A percentile compares a stretch with the other conserved stretches of the same genome.
Evolutionary conservation across 2,329 filamentous ascomycete genomes (phyloP).

Genomic region (Apiospora sp.): DNA sequence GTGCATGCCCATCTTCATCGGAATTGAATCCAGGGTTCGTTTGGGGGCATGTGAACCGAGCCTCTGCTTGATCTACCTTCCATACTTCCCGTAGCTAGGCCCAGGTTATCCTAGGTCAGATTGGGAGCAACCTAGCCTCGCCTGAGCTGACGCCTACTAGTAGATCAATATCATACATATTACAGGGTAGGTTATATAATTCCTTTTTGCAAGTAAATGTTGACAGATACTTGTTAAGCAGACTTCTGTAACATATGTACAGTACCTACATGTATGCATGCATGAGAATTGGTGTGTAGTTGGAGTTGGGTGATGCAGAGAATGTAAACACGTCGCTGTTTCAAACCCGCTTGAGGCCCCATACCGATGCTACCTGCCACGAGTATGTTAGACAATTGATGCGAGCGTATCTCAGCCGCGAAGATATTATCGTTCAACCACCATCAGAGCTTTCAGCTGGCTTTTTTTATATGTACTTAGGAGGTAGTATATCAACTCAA

Average conservation of each 20-base stretch:
- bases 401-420: neutral
- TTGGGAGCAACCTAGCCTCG: neutral
- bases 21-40: neutral
- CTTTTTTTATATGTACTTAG: neutral
- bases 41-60: neutral
- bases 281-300: neutral
- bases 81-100: conserved; percentile 6
- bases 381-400: no score
- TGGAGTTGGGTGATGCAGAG: neutral
- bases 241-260: neutral
- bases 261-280: neutral
- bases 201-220: neutral
- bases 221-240: neutral
- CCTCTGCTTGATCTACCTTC: neutral
- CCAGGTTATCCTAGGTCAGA: neutral
- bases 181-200: no score
- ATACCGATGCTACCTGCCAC: neutral
- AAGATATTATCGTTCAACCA: neutral
- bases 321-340: neutral
- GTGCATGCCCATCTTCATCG: neutral
- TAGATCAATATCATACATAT: neutral
- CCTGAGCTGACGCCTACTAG: neutral
- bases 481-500: neutral
- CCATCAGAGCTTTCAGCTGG: neutral
- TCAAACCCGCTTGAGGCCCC: neutral